Evolutionary conservation across 2,329 filamentous ascomycete genomes (phyloP).

Genomic region (Ilyonectria sp.): DNA sequence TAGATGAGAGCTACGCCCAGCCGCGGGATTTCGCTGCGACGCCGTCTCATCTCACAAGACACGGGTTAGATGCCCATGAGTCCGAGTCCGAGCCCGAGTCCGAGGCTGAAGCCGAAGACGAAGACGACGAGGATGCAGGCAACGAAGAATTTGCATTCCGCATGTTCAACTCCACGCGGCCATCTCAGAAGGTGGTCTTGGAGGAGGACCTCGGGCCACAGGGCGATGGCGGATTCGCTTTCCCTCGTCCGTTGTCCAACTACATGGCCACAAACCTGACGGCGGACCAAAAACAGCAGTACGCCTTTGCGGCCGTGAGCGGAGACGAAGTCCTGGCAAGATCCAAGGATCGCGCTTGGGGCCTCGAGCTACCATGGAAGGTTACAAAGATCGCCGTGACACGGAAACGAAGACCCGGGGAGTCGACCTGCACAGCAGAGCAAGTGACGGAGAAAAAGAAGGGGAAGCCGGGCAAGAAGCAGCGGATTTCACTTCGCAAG

Average conservation of each 20-base stretch:
- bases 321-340: slow-evolving; percentile 65
- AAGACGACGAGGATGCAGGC: slow-evolving; percentile 44
- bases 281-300: slow-evolving; percentile 55
- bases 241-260: slow-evolving; percentile 60
- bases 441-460: slow-evolving; percentile 46
- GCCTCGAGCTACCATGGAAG: slow-evolving; percentile 73
- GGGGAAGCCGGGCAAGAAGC: slow-evolving; percentile 71
- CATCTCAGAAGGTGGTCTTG: slow-evolving; percentile 66
- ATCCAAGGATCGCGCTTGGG: slow-evolving; percentile 66
- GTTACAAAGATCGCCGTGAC: slow-evolving; percentile 62
- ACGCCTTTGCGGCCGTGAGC: slow-evolving; percentile 64
- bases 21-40: slow-evolving; percentile 3
- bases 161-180: slow-evolving; percentile 66
- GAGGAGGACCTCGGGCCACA: slow-evolving; percentile 57
- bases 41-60: slow-evolving; percentile 11
- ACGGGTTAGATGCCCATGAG: slow-evolving; percentile 24
- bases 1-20: slow-evolving; percentile 51
- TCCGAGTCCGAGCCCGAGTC: slow-evolving; percentile 20
- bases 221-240: slow-evolving; percentile 55
- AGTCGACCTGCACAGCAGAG: slow-evolving; percentile 28
- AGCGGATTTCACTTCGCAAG: slow-evolving; percentile 66
- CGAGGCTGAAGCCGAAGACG: slow-evolving; percentile 35
- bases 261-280: slow-evolving; percentile 63
- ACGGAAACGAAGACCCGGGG: slow-evolving; percentile 43
- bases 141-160: slow-evolving; percentile 68